phyloP scores from a whole-genome alignment of 768 basidiomycete species.

The Rhodosporidiobolus sp. region DNA sequence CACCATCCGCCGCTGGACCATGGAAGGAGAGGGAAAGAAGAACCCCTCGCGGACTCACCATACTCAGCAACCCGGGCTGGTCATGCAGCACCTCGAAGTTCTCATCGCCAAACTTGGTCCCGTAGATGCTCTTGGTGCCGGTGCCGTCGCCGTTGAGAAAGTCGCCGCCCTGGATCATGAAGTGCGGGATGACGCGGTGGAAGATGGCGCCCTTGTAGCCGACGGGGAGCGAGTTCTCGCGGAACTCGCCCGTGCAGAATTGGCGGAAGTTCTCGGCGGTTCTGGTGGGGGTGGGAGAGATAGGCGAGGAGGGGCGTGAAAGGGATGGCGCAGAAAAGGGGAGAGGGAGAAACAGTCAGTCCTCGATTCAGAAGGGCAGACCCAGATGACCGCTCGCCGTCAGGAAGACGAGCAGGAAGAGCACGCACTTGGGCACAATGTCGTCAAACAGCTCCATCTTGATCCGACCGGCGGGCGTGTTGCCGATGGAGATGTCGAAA shows the following conservation, averaged over 20 bases:
- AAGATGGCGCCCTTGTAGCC: conserved; percentile 43
- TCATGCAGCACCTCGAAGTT: conserved; percentile 89
- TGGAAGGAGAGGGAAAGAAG: too few species aligned
- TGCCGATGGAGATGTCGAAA: conserved; percentile 94
- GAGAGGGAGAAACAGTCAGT: neutral
- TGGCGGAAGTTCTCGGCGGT: conserved; percentile 98
- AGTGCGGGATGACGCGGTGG: conserved; percentile 51
- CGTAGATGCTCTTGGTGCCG: conserved; percentile 94
- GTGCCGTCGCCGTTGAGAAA: conserved; percentile 94
- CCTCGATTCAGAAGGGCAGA: too few species aligned
- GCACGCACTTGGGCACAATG: conserved; percentile 77
- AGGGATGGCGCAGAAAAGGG: neutral
- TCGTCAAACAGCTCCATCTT: conserved; percentile 98
- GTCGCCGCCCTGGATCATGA: conserved; percentile 80
- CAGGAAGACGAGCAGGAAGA: too few species aligned
- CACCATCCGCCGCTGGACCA: neutral
- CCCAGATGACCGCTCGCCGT: too few species aligned
- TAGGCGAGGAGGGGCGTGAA: neutral
- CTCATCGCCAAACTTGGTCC: conserved; percentile 90
- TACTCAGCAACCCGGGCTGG: conserved; percentile 80
- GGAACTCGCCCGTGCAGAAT: conserved; percentile 92
- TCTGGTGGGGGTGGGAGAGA: conserved; percentile 51
- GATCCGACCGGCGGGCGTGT: conserved; percentile 87
- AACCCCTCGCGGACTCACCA: conserved; percentile 58
- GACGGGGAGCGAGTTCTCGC: conserved; percentile 55